Percentiles rank a stretch among this genome's conserved stretches.
phyloP scores from a whole-genome alignment of 2,329 filamentous ascomycete species.

The Fusarium multiceps region DNA sequence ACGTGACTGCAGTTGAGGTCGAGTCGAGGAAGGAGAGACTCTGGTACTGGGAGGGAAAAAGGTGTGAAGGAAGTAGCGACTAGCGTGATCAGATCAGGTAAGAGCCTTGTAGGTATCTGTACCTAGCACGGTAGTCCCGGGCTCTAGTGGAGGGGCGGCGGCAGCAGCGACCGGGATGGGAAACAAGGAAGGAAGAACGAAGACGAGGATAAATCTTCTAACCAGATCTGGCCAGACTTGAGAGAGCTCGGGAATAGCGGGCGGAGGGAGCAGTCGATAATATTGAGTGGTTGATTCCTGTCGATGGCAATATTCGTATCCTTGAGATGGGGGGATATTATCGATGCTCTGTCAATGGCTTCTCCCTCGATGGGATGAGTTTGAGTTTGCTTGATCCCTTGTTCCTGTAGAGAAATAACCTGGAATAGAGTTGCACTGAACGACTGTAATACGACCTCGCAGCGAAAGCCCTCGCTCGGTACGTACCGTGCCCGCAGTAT shows the following conservation, averaged over 20 bases:
- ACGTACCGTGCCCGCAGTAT: conserved; percentile 24
- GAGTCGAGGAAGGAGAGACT: conserved; percentile 32
- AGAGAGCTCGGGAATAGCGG: conserved; percentile 33
- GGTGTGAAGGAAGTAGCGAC: conserved; percentile 32
- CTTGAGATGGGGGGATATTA: background rate
- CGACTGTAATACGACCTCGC: conserved; percentile 21
- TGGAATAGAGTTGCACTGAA: conserved; percentile 27
- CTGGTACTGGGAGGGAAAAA: conserved; percentile 10
- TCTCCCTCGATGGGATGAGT: conserved; percentile 1
- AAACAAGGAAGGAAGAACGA: conserved; percentile 36
- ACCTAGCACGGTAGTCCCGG: conserved; percentile 41
- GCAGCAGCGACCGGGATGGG: conserved; percentile 41
- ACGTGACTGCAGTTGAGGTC: conserved; percentile 14
- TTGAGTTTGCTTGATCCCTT: conserved; percentile 4
- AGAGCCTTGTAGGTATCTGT: conserved; percentile 41
- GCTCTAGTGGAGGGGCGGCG: conserved; percentile 37
- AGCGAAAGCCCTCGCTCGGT: conserved; percentile 13
- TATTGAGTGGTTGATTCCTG: conserved; percentile 10
- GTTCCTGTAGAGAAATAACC: background rate
- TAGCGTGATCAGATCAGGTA: conserved; percentile 38
- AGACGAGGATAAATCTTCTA: conserved; percentile 33
- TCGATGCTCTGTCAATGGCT: conserved; percentile 10
- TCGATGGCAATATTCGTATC: background rate
- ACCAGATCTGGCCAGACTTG: conserved; percentile 16
- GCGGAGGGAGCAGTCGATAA: conserved; percentile 11